phyloP scores from a whole-genome alignment of 805 yeast species.

The Starmerella cellae region DNA sequence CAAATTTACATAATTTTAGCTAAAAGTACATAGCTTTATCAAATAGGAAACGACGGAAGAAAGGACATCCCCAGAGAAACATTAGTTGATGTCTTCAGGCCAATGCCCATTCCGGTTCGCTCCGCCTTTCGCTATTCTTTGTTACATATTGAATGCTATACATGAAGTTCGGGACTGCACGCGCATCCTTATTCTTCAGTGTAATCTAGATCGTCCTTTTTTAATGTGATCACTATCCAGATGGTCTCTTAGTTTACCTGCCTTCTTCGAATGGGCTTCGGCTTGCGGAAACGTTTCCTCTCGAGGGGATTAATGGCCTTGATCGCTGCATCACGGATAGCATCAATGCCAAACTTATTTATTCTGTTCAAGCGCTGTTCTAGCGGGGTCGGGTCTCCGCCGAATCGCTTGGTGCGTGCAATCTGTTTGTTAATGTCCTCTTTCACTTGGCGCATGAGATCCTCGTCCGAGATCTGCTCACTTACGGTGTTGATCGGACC shows the following conservation, averaged over 20 bases:
- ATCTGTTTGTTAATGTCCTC: constrained; percentile 55
- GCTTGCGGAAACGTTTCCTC: neutral
- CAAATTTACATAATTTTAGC: no score
- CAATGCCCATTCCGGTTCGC: no score
- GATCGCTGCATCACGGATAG: constrained; percentile 13
- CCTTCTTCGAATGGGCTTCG: no score
- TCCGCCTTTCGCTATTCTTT: no score
- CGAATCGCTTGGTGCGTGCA: constrained; percentile 65
- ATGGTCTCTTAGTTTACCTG: neutral
- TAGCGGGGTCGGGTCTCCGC: constrained; percentile 38
- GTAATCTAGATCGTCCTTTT: no score
- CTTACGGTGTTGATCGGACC: constrained; percentile 9
- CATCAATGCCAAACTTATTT: constrained; percentile 70
- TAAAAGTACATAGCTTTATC: no score
- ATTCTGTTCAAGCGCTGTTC: constrained; percentile 55
- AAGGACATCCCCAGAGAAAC: no score
- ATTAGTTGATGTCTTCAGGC: no score
- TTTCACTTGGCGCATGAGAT: constrained; percentile 53
- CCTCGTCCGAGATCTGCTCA: constrained; percentile 45
- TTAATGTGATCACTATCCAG: neutral
- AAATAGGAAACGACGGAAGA: no score
- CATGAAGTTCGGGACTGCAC: no score
- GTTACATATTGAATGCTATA: no score
- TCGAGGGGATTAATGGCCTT: constrained; percentile 5
- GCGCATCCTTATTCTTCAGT: no score